These are phyloP conservation scores for Leptomonas seymouri DNA, from an alignment of 208 protist species.

Conservation along the genomic window DNA sequence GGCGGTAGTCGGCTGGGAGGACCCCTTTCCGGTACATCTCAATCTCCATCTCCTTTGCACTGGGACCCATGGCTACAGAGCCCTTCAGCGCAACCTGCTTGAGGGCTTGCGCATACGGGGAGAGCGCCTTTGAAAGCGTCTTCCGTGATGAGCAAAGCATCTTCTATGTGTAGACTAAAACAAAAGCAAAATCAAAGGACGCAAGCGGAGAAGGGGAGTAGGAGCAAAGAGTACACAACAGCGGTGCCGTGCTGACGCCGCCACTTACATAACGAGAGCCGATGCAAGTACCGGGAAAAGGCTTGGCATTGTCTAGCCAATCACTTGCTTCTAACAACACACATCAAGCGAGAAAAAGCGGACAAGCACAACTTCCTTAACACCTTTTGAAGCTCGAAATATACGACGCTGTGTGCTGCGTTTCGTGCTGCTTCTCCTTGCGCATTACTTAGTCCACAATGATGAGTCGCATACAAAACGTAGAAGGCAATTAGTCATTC, in stretches of 20 bases:
- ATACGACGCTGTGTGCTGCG: too few relatives aligned
- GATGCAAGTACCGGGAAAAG: too few relatives aligned
- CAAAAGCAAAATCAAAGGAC: not conserved
- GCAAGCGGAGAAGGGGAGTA: not conserved
- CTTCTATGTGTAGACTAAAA: not conserved
- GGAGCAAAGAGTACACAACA: not conserved
- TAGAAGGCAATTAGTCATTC: slow-evolving; percentile 27
- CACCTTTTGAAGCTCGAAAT: too few relatives aligned
- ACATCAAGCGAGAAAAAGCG: too few relatives aligned
- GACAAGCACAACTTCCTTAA: too few relatives aligned
- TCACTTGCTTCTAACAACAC: too few relatives aligned
- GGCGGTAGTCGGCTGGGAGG: slow-evolving; percentile 84
- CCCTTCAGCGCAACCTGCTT: slow-evolving; percentile 85
- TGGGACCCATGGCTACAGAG: slow-evolving; percentile 70
- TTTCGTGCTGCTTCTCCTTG: too few relatives aligned
- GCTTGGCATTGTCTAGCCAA: too few relatives aligned
- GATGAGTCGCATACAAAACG: too few relatives aligned
- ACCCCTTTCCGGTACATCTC: slow-evolving; percentile 77
- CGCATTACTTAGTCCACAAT: too few relatives aligned
- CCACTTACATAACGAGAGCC: too few relatives aligned
- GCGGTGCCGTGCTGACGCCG: too few relatives aligned
- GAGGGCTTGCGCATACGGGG: slow-evolving; percentile 88
- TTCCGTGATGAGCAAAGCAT: slow-evolving; percentile 20
- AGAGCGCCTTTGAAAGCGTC: slow-evolving; percentile 62
- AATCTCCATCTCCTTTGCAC: slow-evolving; percentile 83